A percentile compares a stretch with the other conserved stretches of the same genome.
Conservation (phyloP, 495 filamentous ascomycete species). For the Jackrogersella minutella region DNA sequence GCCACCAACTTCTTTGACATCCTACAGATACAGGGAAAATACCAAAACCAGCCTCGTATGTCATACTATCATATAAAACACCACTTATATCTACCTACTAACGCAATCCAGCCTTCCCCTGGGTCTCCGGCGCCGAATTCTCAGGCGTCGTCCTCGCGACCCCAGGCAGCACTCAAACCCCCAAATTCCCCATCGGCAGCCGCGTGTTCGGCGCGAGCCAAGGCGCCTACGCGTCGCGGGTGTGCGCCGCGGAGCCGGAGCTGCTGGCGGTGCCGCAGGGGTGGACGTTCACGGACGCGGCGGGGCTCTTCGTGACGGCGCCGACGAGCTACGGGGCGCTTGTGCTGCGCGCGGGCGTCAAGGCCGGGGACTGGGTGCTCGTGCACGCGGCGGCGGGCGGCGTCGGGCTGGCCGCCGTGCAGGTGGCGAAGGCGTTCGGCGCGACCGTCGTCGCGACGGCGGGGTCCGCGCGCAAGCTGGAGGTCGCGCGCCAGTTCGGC, state of each 20-base stretch:
- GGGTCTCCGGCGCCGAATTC: conserved; percentile 89
- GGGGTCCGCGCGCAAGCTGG: conserved; percentile 76
- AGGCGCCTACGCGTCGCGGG: conserved; percentile 83
- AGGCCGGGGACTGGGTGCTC: conserved; percentile 84
- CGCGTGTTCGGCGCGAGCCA: conserved; percentile 87
- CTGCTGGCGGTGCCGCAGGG: conserved; percentile 78
- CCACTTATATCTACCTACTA: conserved; percentile 52
- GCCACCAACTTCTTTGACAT: conserved; percentile 97
- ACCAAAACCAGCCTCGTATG: conserved; percentile 68
- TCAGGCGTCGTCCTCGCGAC: conserved; percentile 75
- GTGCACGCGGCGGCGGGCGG: conserved; percentile 94
- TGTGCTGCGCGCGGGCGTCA: conserved; percentile 77
- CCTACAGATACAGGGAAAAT: conserved; percentile 84
- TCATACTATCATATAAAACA: background rate
- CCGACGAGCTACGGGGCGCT: conserved; percentile 90
- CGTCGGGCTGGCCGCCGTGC: conserved; percentile 90
- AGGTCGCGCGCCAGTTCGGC: conserved; percentile 79
- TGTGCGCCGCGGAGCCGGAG: conserved; percentile 69
- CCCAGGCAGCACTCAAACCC: conserved; percentile 58
- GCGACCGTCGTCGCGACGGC: conserved; percentile 92
- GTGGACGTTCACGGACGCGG: conserved; percentile 85
- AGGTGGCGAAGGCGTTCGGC: conserved; percentile 89
- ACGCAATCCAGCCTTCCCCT: conserved; percentile 66
- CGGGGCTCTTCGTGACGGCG: conserved; percentile 89
- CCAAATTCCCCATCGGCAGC: conserved; percentile 73